phyloP scores from a whole-genome alignment of 2,329 filamentous ascomycete genomes.

The Periglandula ipomoeae region DNA sequence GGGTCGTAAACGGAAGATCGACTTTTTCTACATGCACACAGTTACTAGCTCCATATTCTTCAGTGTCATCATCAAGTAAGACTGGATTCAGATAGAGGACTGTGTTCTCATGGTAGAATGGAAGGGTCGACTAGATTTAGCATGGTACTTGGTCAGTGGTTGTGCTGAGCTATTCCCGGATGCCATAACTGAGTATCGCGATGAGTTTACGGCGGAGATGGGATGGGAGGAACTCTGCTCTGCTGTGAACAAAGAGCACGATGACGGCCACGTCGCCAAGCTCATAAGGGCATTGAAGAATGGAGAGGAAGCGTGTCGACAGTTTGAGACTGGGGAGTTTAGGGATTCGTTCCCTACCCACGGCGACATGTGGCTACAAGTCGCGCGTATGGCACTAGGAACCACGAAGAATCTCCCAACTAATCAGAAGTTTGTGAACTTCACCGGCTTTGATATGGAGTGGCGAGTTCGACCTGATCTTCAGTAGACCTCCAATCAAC shows the following conservation, averaged over 20 bases:
- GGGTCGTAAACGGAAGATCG: slow-evolving; percentile 48
- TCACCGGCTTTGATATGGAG: background rate
- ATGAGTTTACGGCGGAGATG: slow-evolving; percentile 10
- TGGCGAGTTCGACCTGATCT: background rate
- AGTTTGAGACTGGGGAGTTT: slow-evolving; percentile 10
- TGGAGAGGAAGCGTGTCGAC: slow-evolving; percentile 34
- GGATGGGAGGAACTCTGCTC: slow-evolving; percentile 20
- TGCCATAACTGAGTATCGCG: slow-evolving; percentile 24
- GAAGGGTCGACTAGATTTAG: slow-evolving; percentile 54
- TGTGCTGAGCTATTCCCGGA: slow-evolving; percentile 27
- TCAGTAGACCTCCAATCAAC: too few species aligned
- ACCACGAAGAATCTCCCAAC: background rate
- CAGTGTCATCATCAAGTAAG: slow-evolving; percentile 18
- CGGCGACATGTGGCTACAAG: background rate
- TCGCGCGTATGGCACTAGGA: slow-evolving; percentile 1
- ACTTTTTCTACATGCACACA: slow-evolving; percentile 48
- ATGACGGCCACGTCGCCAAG: slow-evolving; percentile 27
- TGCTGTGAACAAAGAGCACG: slow-evolving; percentile 15
- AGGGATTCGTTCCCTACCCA: slow-evolving; percentile 10
- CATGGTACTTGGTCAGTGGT: slow-evolving; percentile 51
- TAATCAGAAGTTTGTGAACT: slow-evolving; percentile 1
- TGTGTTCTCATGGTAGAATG: slow-evolving; percentile 35
- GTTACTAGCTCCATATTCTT: slow-evolving; percentile 25
- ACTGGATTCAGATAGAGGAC: slow-evolving; percentile 23
- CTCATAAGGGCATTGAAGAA: slow-evolving; percentile 24